Base-by-base conservation (phyloP, 1,139 yeast species). In the Arxiozyma heterogenica region DNA sequence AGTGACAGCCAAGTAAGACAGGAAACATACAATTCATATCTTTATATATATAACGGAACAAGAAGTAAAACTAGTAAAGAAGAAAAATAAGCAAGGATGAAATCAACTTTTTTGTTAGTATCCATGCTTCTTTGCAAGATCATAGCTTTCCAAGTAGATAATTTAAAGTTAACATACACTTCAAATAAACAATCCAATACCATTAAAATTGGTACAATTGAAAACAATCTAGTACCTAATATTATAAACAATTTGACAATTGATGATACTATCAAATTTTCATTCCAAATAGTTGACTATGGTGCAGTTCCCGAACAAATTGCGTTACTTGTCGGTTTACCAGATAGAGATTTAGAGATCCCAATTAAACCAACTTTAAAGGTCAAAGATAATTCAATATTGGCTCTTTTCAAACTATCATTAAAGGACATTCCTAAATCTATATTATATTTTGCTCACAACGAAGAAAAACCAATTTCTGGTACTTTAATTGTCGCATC, bases 271-370 rank as follows among this genome's bases (percentile, higher is more conserved):
- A 9, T 64, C 27, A 59, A 62, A 48, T 50, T 64, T 41, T 58
- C 53, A 34, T 59, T 63, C 38, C 55, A 61, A 20, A 52, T 64
- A 41, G 54, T 44, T 17, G 43, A 58, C n/a, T 44, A 45, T 4
- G 57, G 55, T 5, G 44, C 47, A 20, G 23, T 49, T 47, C 64
- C 66, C 20, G 54, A 58, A n/a, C 66, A 61, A 47, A 60, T 60
- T 12, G 45, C 55, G n/a, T 39, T 65, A 38, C 53, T 64, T 34
- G 46, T 64, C 18, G 67, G 67, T 12, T 47, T 58, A 44, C 59
- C 61, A 7, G 58, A 54, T 8, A 54, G 47, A n/a, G 56, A 55
- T 23, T 49, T 63, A 44, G 68, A 65, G 49, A 52, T 55, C 18
- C 51, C 58, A 39, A 43, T 58, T 34, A 50, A 54, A 22, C 56